Conservation (phyloP, 2,329 filamentous ascomycete genomes). For the Hawksworthiomyces lignivorus region DNA sequence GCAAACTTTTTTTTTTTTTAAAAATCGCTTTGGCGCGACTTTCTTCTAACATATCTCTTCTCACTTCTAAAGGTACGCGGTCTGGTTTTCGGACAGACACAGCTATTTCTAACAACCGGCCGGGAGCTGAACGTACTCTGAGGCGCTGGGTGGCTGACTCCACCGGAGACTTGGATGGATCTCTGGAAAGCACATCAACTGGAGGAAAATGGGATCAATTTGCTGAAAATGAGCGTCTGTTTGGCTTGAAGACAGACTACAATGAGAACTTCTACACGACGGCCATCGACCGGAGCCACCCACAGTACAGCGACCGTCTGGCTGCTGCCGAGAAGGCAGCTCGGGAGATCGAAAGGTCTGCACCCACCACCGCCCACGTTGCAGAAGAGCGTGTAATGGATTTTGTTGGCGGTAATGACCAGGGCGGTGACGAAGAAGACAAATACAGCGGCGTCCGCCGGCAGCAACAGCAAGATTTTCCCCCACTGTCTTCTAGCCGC, state of each 20-base stretch:
- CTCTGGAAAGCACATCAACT: constrained; percentile 56
- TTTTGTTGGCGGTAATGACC: constrained; percentile 53
- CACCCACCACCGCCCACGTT: constrained; percentile 70
- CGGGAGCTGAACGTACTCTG: constrained; percentile 63
- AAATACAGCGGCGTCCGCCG: constrained; percentile 91
- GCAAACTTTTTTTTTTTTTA: too few species aligned
- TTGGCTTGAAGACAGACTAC: constrained; percentile 83
- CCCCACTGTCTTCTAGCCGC: constrained; percentile 47
- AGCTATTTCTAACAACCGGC: constrained; percentile 72
- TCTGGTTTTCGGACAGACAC: constrained; percentile 75
- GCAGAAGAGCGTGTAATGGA: constrained; percentile 81
- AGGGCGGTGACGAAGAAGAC: constrained; percentile 81
- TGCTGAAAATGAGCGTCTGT: constrained; percentile 76
- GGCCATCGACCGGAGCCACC: constrained; percentile 73
- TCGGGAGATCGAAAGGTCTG: constrained; percentile 77
- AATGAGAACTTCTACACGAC: constrained; percentile 95
- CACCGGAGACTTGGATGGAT: constrained; percentile 56
- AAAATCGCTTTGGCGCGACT: too few species aligned
- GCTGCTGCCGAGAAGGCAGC: constrained; percentile 77
- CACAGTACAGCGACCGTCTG: constrained; percentile 69
- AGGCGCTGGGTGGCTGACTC: constrained; percentile 73
- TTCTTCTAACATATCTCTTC: too few species aligned
- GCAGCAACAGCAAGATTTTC: constrained; percentile 62
- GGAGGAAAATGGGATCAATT: constrained; percentile 81
- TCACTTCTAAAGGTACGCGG: constrained; percentile 46